These are phyloP conservation scores for Diaporthe sp. DNA, from an alignment of 2,329 filamentous ascomycete species.

Conservation along the genomic window DNA sequence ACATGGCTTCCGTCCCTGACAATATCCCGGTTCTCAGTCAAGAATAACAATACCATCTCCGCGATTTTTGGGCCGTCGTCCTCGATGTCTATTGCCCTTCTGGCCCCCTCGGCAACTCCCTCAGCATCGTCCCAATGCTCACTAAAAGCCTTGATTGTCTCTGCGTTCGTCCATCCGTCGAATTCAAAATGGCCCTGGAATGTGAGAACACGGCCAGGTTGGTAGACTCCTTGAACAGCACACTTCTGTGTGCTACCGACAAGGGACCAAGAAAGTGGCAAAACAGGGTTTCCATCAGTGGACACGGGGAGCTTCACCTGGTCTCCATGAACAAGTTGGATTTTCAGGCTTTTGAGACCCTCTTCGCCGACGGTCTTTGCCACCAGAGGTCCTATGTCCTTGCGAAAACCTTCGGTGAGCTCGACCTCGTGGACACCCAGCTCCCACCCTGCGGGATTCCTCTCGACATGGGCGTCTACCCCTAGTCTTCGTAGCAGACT, in stretches of 20 bases:
- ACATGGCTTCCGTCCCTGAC: not conserved
- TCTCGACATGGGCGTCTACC: conserved; percentile 10
- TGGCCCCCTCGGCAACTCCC: not conserved
- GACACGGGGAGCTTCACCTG: conserved; percentile 15
- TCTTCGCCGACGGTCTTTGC: conserved; percentile 19
- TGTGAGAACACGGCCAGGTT: conserved; percentile 33
- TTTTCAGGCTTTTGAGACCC: conserved; percentile 1
- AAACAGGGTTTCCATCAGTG: not conserved
- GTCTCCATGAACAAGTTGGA: conserved; percentile 34
- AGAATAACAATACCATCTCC: conserved; percentile 32
- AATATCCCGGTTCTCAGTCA: not conserved
- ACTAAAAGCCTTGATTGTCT: conserved; percentile 34
- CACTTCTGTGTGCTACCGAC: conserved; percentile 34
- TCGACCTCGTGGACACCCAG: conserved; percentile 24
- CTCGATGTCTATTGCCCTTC: not conserved
- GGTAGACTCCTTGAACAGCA: conserved; percentile 33
- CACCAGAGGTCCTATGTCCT: conserved; percentile 11
- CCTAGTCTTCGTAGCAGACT: conserved; percentile 21
- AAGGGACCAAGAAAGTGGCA: conserved; percentile 32
- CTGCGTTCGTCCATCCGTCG: conserved; percentile 30
- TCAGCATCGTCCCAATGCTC: conserved; percentile 14
- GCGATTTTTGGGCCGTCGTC: conserved; percentile 34
- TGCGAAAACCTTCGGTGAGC: conserved; percentile 28
- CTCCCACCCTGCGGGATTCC: conserved; percentile 35
- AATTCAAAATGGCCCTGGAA: conserved; percentile 37